Base-by-base conservation (phyloP, 257 asterid species). In the Gynochthodes officinalis region DNA sequence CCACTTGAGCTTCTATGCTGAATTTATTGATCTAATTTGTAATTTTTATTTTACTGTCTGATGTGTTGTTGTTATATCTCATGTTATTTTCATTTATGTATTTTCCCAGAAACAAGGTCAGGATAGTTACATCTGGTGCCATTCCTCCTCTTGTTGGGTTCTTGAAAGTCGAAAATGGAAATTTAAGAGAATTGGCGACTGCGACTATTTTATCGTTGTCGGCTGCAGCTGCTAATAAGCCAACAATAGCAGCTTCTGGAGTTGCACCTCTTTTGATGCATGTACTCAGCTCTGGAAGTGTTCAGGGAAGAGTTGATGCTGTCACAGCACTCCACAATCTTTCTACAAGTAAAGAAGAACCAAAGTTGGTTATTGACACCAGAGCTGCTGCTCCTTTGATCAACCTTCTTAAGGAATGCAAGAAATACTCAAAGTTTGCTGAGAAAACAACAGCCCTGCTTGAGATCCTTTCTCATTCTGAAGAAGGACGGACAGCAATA, bases 291-390 rank as follows among this genome's bases (percentile, higher is more conserved):
- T 83, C 96, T 30, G 98, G 94, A 67, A 92, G 88, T 46, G 81
- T 92, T 44, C 98, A 92, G 78, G 96, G 94, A 78, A 82, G 85
- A 71, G 98, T 92, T 25, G 98, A 90, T 33, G 89, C 96, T 3
- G 96, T 92, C 54, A 92, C 98, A 2, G 84, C 96, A 61, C 96
- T 92, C 37, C 85, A 87, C 87, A 85, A 92, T 80, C 97, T 92
- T 16, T 86, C 94, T 2, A 76, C 88, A 27, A 75, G 78, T 49
- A 83, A 84, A 68, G 89, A 86, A 71, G 92, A 82, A 64, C 87
- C 90, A 21, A 86, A 87, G 71, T 79, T 75, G 48, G 76, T 78
- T 67, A 83, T 90, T 21, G 97, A 88, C 69, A 72, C 88, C 57
- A 82, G 71, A 81, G 96, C 97, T 8, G 94, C 83, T 70, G 77